These are phyloP conservation scores for Tulasnella sp. DNA, from an alignment of 768 basidiomycete genomes.

Conservation along the genomic window DNA sequence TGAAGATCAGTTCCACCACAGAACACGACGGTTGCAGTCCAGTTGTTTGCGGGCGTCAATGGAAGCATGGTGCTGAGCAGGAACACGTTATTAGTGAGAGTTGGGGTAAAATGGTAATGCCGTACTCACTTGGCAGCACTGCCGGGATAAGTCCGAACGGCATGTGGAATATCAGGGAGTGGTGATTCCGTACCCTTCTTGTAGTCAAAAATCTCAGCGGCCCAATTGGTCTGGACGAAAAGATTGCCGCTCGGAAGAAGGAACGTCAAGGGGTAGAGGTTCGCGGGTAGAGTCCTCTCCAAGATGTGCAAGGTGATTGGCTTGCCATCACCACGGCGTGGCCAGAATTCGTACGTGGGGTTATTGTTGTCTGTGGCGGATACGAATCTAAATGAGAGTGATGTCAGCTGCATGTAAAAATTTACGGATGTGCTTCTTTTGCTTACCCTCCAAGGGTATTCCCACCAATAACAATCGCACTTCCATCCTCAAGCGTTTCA, in stretches of 20 bases:
- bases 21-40: conserved; percentile 54
- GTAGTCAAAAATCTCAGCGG: conserved; percentile 16
- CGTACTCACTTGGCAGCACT: conserved; percentile 58
- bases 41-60: conserved; percentile 46
- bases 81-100: too few species aligned
- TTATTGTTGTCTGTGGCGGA: conserved; percentile 28
- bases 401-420: too few species aligned
- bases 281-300: conserved; percentile 29
- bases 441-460: too few species aligned
- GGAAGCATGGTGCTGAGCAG: conserved; percentile 74
- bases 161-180: conserved; percentile 16
- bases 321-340: conserved; percentile 6
- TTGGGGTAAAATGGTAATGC: too few species aligned
- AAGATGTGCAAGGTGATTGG: conserved; percentile 30
- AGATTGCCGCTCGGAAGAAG: conserved; percentile 17
- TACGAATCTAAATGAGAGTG: too few species aligned
- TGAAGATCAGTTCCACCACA: conserved; percentile 52
- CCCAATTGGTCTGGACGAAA: conserved; percentile 19
- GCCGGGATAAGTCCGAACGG: conserved; percentile 17
- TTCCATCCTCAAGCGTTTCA: conserved; percentile 29
- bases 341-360: conserved; percentile 28
- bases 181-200: conserved; percentile 11
- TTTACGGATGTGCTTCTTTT: too few species aligned
- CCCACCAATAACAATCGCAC: conserved; percentile 25
- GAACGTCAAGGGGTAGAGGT: conserved; percentile 22